Evolutionary conservation across 2,329 filamentous ascomycete species (phyloP), one percentile per base, ranked within the genome.

Genomic region (Ceratocystis alfenasii): DNA sequence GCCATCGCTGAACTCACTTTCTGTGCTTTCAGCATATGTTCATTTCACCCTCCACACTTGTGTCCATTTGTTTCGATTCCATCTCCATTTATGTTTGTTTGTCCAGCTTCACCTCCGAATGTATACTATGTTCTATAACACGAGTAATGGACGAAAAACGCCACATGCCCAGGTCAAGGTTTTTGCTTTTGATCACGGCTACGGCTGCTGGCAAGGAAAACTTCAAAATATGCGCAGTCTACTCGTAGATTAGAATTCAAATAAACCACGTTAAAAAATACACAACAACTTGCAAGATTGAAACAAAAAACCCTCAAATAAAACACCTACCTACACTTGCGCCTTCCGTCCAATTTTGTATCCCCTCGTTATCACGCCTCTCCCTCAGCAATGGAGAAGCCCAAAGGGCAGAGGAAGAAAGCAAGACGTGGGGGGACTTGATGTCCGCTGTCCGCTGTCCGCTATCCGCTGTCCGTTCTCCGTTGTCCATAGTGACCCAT

Each of bases 41-140:
- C 50, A 55, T 8, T 25, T 5, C 22, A 55, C 50, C 50, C 15
- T 55, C 6, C 20, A 55, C 50, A 15, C 50, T 5, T 5, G 17
- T n/a, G n/a, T 30, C 25, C 25, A 3, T 25, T 33, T 57, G 3
- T 33, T n/a, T 4, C 28, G 2, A n/a, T 36, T n/a, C 55, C 55
- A 20, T 33, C 15, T 4, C 55, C 30, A 15, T 5, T 10, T 15
- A 17, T 30, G 8, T n/a, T 59, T 33, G 6, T 59, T 30, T 30
- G 15, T 59, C 22, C 63, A n/a, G 5, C 36, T 46, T 46, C 25
- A 22, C 17, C 33, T 64, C 63, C 48, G 15, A 55, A 22, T 64
- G 33, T 55, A 55, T 25, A n/a, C 46, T 28, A 30, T 48, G 30
- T 48, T 60, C 15, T 59, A 36, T 30, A 36, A 59, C 55, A 30